phyloP scores from a whole-genome alignment of 2,329 filamentous ascomycete species.

The Colletotrichum eleusines region DNA sequence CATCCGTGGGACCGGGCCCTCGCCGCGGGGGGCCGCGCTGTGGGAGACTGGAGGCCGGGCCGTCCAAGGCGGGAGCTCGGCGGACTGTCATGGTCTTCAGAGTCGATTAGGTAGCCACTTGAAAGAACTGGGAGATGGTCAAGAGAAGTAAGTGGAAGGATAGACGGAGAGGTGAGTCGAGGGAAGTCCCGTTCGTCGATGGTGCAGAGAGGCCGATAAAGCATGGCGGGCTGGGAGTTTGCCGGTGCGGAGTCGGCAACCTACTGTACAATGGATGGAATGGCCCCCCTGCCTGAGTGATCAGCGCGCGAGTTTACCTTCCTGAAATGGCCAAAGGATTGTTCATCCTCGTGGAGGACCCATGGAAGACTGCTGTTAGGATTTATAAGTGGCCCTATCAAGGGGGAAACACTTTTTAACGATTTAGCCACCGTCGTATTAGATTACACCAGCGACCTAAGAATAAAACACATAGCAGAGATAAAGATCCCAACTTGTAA shows the following conservation, averaged over 20 bases:
- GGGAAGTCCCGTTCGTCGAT: background rate
- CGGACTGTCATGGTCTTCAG: slow-evolving; percentile 27
- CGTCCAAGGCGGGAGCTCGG: slow-evolving; percentile 15
- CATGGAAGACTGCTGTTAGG: too few species aligned
- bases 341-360: background rate
- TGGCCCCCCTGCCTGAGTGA: background rate
- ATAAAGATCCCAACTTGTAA: too few species aligned
- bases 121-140: background rate
- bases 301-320: slow-evolving; percentile 22
- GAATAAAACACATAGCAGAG: background rate
- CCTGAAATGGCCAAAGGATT: slow-evolving; percentile 5
- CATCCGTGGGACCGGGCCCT: slow-evolving; percentile 1
- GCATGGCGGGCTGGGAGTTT: background rate
- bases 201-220: slow-evolving; percentile 10
- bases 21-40: background rate
- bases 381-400: background rate
- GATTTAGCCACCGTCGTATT: background rate
- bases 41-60: background rate
- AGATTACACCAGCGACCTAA: background rate
- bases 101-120: background rate
- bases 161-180: background rate
- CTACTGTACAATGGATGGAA: background rate
- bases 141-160: too few species aligned
- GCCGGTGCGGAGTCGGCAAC: slow-evolving; percentile 39
- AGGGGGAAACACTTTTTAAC: too few species aligned